These are phyloP conservation scores for Globisporangium abappressorium DNA, from an alignment of 352 stramenopile genomes.

Conservation along the genomic window DNA sequence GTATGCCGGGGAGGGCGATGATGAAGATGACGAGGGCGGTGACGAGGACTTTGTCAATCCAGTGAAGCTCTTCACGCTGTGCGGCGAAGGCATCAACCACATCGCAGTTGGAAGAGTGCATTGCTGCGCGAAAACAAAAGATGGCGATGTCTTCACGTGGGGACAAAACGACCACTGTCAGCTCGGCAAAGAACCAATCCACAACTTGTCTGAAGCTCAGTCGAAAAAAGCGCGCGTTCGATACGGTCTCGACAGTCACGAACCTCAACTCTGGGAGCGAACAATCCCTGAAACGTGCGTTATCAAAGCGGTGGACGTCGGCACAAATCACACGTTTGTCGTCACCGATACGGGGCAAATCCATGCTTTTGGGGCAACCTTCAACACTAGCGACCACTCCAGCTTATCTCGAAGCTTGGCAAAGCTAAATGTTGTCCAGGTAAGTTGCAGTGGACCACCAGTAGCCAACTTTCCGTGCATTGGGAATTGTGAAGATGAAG, in stretches of 20 bases:
- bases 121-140: slow-evolving; percentile 72
- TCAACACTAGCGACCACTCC: slow-evolving; percentile 57
- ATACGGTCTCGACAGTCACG: slow-evolving; percentile 53
- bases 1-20: slow-evolving; percentile 4
- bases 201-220: slow-evolving; percentile 51
- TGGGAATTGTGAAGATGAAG: neutral
- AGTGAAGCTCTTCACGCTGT: slow-evolving; percentile 60
- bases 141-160: slow-evolving; percentile 83
- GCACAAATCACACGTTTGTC: slow-evolving; percentile 72
- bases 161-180: slow-evolving; percentile 84
- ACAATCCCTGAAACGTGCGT: slow-evolving; percentile 59
- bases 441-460: slow-evolving; percentile 13
- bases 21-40: slow-evolving; percentile 39
- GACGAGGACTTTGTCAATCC: slow-evolving; percentile 71
- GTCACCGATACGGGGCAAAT: slow-evolving; percentile 51
- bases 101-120: slow-evolving; percentile 78
- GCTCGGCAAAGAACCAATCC: slow-evolving; percentile 56
- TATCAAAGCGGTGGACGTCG: slow-evolving; percentile 50
- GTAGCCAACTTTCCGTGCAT: neutral
- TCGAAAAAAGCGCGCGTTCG: slow-evolving; percentile 55
- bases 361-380: slow-evolving; percentile 67
- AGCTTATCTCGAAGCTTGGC: slow-evolving; percentile 48
- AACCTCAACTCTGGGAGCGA: slow-evolving; percentile 68
- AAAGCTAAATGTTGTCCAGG: slow-evolving; percentile 62
- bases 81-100: slow-evolving; percentile 59